These are phyloP conservation scores for Mycena latifolia DNA, from an alignment of 768 basidiomycete species.

Conservation along the genomic window DNA sequence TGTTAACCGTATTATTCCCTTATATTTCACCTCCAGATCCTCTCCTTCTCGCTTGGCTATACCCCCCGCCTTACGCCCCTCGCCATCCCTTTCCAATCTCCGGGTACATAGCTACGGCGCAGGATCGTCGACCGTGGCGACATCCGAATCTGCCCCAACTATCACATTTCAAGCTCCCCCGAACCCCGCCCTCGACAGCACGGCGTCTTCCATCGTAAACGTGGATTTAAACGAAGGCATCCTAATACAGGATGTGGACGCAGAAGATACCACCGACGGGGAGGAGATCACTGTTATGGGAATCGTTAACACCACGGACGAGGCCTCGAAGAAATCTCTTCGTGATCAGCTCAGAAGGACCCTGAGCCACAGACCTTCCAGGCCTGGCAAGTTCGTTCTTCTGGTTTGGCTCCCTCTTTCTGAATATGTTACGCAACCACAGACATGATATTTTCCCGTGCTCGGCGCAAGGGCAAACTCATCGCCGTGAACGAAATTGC, in stretches of 20 bases:
- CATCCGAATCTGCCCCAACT: constrained; percentile 45
- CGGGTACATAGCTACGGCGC: constrained; percentile 65
- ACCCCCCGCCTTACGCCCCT: constrained; percentile 62
- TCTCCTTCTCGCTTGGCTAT: constrained; percentile 69
- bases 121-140: constrained; percentile 46
- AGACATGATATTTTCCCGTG: constrained; percentile 47
- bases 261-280: constrained; percentile 66
- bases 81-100: constrained; percentile 68
- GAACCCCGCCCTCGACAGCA: constrained; percentile 64
- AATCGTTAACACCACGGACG: constrained; percentile 59
- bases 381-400: constrained; percentile 55
- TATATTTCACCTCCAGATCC: constrained; percentile 37
- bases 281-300: constrained; percentile 67
- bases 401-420: constrained; percentile 18
- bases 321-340: constrained; percentile 71
- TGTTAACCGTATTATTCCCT: constrained; percentile 18
- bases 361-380: constrained; percentile 64
- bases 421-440: constrained; percentile 1
- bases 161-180: constrained; percentile 38
- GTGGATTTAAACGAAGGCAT: constrained; percentile 78
- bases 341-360: constrained; percentile 81
- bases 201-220: constrained; percentile 78
- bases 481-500: constrained; percentile 53
- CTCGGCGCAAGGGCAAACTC: constrained; percentile 46
- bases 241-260: constrained; percentile 77